phyloP scores from a whole-genome alignment of 2,329 filamentous ascomycete species.

The Setomelanomma holmii region DNA sequence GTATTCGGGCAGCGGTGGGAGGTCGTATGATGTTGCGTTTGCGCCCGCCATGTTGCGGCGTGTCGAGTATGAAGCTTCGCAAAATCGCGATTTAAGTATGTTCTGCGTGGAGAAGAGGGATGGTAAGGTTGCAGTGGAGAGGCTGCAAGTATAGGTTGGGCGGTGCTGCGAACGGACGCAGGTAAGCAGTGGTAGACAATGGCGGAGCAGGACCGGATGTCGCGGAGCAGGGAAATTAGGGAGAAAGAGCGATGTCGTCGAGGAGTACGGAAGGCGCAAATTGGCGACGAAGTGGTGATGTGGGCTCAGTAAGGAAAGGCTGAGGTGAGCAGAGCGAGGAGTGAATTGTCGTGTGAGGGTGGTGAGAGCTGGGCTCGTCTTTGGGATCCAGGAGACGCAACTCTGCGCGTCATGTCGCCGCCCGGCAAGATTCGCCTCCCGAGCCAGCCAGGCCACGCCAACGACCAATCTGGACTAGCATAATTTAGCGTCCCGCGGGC shows the following conservation, averaged over 20 bases:
- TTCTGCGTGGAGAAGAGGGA: neutral
- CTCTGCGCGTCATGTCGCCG: conserved; percentile 30
- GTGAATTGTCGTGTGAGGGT: conserved; percentile 40
- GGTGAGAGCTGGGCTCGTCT: conserved; percentile 17
- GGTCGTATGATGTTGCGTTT: conserved; percentile 59
- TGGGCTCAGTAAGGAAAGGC: conserved; percentile 42
- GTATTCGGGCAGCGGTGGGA: conserved; percentile 89
- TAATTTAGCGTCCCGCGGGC: conserved; percentile 2
- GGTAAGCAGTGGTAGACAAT: conserved; percentile 11
- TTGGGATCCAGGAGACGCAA: conserved; percentile 5
- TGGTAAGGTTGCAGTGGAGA: neutral
- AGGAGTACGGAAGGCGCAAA: neutral
- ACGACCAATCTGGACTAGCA: neutral
- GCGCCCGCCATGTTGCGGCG: conserved; percentile 54
- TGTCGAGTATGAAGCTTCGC: conserved; percentile 5
- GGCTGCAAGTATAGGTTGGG: conserved; percentile 4
- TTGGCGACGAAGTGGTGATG: neutral
- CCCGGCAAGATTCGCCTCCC: neutral
- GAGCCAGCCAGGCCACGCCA: neutral
- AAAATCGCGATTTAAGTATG: conserved; percentile 7
- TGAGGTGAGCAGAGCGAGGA: conserved; percentile 39
- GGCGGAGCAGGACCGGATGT: conserved; percentile 29
- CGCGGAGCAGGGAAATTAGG: conserved; percentile 37
- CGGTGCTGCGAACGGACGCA: conserved; percentile 9
- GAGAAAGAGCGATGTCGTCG: conserved; percentile 23